Evolutionary conservation across 2,329 filamentous ascomycete species (phyloP), one percentile per base, ranked within the genome.

Genomic region (Graphilbum fragrans): DNA sequence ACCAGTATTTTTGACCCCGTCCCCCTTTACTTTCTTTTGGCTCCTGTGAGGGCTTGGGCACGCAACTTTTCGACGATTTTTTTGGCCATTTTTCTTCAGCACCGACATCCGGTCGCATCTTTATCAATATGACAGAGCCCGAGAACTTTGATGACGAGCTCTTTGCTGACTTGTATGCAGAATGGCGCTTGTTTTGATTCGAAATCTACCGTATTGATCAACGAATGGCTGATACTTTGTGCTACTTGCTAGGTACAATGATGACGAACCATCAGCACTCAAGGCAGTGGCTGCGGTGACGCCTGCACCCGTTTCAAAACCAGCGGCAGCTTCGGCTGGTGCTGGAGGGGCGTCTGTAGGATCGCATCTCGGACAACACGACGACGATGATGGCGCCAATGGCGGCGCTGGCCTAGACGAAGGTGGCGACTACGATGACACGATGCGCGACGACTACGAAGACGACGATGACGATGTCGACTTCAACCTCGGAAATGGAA

Each of bases 101-200:
- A n/a, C 32, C n/a, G 7, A 19, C 7, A 34, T 34, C 32, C 32
- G n/a, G 17, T 8, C n/a, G 19, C 17, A 7, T 6, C 17, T 34
- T 34, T 34, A 34, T 32, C 17, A 49, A 31, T 7, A 87, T 87
- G 82, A 75, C 82, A 25, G 84, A 88, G 54, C 67, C 73, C 42
- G 82, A 86, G 52, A 82, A 82, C 49, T 77, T 84, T 52, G 85
- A 93, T 50, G 86, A 93, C 57, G 86, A 93, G 71, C 82, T 93
- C 58, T 93, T 93, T 61, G 86, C 85, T 53, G 86, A 93, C 65
- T 72, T 93, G 86, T 93, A 66, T 62, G 85, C 73, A 14, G n/a
- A 18, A 38, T 36, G 20, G n/a, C 23, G 27, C 9, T 33, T 25
- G 18, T 35, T 5, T 32, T 18, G 12, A 9, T 25, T 22, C 35